Evolutionary conservation across 2,329 filamentous ascomycete genomes (phyloP).

Genomic region (Monilinia fructigena): DNA sequence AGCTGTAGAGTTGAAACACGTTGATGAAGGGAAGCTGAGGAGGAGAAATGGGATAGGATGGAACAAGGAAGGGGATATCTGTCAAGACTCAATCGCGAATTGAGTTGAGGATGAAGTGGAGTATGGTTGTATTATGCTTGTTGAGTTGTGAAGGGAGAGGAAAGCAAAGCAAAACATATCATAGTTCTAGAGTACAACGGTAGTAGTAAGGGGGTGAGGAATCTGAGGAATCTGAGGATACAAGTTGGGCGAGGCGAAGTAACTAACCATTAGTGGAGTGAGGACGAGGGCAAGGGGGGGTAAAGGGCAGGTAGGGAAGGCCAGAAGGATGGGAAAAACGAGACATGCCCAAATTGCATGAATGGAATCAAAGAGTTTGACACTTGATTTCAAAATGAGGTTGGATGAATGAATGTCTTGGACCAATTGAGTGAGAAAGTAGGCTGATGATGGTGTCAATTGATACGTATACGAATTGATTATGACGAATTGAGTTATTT

Average conservation of each 20-base stretch:
- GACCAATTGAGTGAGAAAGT: slow-evolving; percentile 5
- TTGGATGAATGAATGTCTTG: slow-evolving; percentile 17
- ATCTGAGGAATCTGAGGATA: too few species aligned
- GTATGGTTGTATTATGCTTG: slow-evolving; percentile 20
- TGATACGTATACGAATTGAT: slow-evolving; percentile 15
- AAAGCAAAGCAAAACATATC: too few species aligned
- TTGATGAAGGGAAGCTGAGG: slow-evolving; percentile 7
- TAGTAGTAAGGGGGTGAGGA: too few species aligned
- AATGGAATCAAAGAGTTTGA: slow-evolving; percentile 4
- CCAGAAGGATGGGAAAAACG: background rate
- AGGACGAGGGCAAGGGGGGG: background rate
- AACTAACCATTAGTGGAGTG: background rate
- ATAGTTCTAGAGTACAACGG: too few species aligned
- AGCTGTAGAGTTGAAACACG: slow-evolving; percentile 11
- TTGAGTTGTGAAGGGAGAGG: slow-evolving; percentile 11
- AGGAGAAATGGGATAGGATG: background rate
- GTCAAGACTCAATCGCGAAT: slow-evolving; percentile 6
- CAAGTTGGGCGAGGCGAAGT: slow-evolving; percentile 4
- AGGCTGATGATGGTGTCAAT: slow-evolving; percentile 14
- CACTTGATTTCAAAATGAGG: slow-evolving; percentile 9
- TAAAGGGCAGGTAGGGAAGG: background rate
- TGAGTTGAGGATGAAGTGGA: slow-evolving; percentile 15
- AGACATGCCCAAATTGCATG: slow-evolving; percentile 11
- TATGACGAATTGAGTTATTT: background rate
- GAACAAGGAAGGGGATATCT: background rate